These are phyloP conservation scores for Cokeromyces recurvatus DNA, from an alignment of 371 early-diverging fungal genomes.

Conservation along the genomic window DNA sequence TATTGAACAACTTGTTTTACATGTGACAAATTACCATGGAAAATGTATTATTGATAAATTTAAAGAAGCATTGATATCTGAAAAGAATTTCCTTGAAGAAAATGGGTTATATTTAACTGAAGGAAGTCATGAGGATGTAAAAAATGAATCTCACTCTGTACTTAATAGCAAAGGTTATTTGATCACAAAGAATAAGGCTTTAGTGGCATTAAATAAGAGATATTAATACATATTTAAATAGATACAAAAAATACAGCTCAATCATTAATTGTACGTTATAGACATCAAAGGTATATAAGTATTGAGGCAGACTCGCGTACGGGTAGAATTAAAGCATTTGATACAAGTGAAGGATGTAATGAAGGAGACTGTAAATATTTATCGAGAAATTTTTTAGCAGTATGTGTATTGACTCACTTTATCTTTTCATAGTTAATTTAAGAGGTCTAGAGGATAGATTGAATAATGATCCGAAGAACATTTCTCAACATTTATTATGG, in stretches of 20 bases:
- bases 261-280: conserved; percentile 44
- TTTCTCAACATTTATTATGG: conserved; percentile 39
- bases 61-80: conserved; percentile 29
- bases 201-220: no score
- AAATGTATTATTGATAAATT: conserved; percentile 48
- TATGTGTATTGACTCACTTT: background rate
- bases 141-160: conserved; percentile 1
- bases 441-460: conserved; percentile 35
- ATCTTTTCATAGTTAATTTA: conserved; percentile 26
- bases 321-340: conserved; percentile 50
- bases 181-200: background rate
- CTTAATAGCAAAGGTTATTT: background rate
- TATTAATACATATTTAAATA: background rate
- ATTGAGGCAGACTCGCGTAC: conserved; percentile 52
- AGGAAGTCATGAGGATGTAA: conserved; percentile 6
- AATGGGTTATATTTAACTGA: conserved; percentile 28
- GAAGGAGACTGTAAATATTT: conserved; percentile 49
- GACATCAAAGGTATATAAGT: conserved; percentile 50
- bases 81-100: conserved; percentile 28
- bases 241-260: conserved; percentile 6
- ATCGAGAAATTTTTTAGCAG: no score
- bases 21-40: conserved; percentile 45
- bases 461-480: conserved; percentile 36
- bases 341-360: conserved; percentile 42
- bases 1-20: conserved; percentile 44